Percentiles rank a stretch among this genome's conserved stretches.
Conservation (phyloP, 306 rosid genomes). For the Corylus heterophylla region DNA sequence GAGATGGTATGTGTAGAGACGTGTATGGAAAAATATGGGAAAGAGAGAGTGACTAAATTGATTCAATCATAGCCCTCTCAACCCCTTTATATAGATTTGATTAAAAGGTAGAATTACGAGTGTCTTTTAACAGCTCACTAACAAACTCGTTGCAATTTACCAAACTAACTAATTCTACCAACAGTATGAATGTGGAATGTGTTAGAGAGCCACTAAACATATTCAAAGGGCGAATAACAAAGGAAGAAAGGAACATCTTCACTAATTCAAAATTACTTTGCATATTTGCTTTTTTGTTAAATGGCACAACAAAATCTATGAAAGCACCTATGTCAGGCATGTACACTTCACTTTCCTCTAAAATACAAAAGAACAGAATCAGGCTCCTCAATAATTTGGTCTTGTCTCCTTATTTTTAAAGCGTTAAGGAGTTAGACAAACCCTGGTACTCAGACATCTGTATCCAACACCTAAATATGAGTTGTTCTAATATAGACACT, state of each 20-base stretch:
- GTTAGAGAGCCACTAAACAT: neutral
- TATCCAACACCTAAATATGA: conserved; percentile 16
- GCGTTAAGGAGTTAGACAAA: neutral
- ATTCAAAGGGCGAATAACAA: neutral
- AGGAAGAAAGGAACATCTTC: neutral
- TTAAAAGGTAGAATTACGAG: too few relatives aligned
- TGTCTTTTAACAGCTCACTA: too few relatives aligned
- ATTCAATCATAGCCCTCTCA: too few relatives aligned
- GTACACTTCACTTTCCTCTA: conserved; percentile 8
- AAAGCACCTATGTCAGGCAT: neutral
- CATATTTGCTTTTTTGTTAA: neutral
- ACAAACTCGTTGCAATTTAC: too few relatives aligned
- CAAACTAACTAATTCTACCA: too few relatives aligned
- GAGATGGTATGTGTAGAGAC: neutral
- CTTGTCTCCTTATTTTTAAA: neutral
- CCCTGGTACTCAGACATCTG: neutral
- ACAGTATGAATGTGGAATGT: neutral
- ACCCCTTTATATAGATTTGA: too few relatives aligned
- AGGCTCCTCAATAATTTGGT: neutral
- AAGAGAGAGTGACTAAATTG: too few relatives aligned
- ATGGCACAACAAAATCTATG: conserved; percentile 11
- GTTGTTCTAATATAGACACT: conserved; percentile 3
- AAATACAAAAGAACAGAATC: neutral
- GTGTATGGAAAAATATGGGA: too few relatives aligned
- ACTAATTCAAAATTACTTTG: neutral